phyloP scores from a whole-genome alignment of 176 grass and related monocot genomes.

The Carex pumila region DNA sequence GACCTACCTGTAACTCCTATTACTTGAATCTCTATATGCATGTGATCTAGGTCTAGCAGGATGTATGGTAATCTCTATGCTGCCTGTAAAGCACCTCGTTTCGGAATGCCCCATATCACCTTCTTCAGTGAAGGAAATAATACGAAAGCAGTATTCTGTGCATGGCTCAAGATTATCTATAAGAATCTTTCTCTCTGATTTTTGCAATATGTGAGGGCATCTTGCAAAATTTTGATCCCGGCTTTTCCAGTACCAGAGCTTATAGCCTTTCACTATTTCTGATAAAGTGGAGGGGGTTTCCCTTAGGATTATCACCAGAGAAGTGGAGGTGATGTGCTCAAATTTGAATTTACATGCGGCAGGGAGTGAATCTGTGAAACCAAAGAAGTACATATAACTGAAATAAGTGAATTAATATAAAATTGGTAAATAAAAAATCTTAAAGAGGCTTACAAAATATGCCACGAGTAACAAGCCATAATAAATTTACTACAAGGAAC shows the following conservation, averaged over 20 bases:
- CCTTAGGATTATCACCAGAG: conserved; percentile 64
- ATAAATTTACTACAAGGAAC: not conserved
- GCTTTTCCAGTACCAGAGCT: conserved; percentile 87
- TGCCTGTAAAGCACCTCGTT: conserved; percentile 82
- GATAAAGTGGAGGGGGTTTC: conserved; percentile 52
- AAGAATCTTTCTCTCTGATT: conserved; percentile 72
- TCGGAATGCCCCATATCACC: conserved; percentile 83
- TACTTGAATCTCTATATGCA: conserved; percentile 38
- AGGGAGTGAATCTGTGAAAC: conserved; percentile 80
- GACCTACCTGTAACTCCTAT: conserved; percentile 22
- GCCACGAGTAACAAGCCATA: not conserved
- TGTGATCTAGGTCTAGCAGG: conserved; percentile 25
- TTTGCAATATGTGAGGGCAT: conserved; percentile 57
- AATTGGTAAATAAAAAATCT: not conserved
- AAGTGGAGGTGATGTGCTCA: conserved; percentile 66
- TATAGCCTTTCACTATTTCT: conserved; percentile 66
- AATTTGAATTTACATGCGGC: conserved; percentile 85
- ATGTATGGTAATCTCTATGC: conserved; percentile 51
- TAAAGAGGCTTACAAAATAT: not conserved
- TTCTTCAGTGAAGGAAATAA: conserved; percentile 83
- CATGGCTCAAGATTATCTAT: conserved; percentile 76
- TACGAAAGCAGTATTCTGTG: conserved; percentile 89
- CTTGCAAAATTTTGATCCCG: conserved; percentile 46
- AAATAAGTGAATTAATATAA: conserved; percentile 9
- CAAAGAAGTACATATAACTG: conserved; percentile 16